Percentiles rank a stretch among this genome's conserved stretches.
These are phyloP conservation scores for Populus davidiana DNA, from an alignment of 345 rosid species.

Conservation along the genomic window DNA sequence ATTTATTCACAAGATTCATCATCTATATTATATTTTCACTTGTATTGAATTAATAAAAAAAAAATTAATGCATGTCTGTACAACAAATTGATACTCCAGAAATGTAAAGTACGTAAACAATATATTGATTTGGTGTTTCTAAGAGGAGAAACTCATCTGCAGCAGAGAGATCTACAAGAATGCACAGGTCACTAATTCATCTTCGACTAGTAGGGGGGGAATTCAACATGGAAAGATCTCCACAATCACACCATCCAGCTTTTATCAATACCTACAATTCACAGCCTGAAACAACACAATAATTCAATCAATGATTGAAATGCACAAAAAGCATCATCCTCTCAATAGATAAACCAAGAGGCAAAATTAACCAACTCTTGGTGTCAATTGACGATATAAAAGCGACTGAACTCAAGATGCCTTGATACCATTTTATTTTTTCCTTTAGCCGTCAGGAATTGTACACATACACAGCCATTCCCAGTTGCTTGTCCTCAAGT, in stretches of 20 bases:
- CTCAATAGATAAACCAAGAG: not conserved
- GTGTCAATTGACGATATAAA: not conserved
- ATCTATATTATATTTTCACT: slow-evolving; percentile 10
- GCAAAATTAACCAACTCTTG: not conserved
- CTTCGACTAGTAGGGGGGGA: slow-evolving; percentile 26
- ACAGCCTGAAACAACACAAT: slow-evolving; percentile 41
- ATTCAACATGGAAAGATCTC: slow-evolving; percentile 23
- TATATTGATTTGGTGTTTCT: slow-evolving; percentile 38
- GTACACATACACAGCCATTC: not conserved
- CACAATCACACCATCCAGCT: slow-evolving; percentile 24
- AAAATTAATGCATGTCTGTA: slow-evolving; percentile 34
- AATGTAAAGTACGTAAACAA: slow-evolving; percentile 22
- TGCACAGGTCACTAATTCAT: slow-evolving; percentile 30
- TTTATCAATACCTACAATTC: slow-evolving; percentile 24
- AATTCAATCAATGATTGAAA: slow-evolving; percentile 23
- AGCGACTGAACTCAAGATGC: not conserved
- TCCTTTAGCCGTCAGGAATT: not conserved
- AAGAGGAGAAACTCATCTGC: slow-evolving; percentile 62
- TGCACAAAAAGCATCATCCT: slow-evolving; percentile 1
- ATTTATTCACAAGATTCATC: not conserved
- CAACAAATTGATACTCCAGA: slow-evolving; percentile 27
- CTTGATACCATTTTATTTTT: not conserved
- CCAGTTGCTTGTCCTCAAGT: not conserved
- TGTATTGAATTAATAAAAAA: slow-evolving; percentile 18
- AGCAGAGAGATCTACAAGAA: slow-evolving; percentile 41